A percentile compares a stretch with the other conserved stretches of the same genome.
Conservation (phyloP, 495 filamentous ascomycete species). For the Aspergillus heteromorphus region DNA sequence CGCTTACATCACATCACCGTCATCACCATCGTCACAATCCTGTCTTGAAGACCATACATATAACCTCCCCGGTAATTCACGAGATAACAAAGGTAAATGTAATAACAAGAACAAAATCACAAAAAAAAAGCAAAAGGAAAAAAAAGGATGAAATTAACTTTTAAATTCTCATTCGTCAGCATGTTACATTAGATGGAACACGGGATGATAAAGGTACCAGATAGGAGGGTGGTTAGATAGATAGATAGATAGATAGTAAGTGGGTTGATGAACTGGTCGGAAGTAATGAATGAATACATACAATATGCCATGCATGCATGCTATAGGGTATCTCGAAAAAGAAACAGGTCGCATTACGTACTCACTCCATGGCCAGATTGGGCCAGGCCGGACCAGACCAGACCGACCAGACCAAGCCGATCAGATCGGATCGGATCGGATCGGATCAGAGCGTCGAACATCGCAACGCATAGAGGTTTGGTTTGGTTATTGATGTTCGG, state of each 20-base stretch:
- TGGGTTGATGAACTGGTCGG: neutral
- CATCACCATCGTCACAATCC: too few relatives aligned
- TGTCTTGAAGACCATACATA: too few relatives aligned
- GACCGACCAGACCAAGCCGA: too few relatives aligned
- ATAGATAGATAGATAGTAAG: too few relatives aligned
- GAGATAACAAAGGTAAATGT: too few relatives aligned
- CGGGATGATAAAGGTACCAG: neutral
- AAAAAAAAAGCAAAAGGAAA: neutral
- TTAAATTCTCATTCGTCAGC: neutral
- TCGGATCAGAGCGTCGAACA: neutral
- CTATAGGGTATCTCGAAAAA: neutral
- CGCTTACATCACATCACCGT: too few relatives aligned
- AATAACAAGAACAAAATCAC: too few relatives aligned
- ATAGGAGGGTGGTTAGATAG: too few relatives aligned
- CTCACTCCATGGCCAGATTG: neutral
- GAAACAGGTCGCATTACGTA: neutral
- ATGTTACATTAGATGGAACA: neutral
- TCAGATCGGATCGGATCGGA: too few relatives aligned
- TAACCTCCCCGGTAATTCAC: too few relatives aligned
- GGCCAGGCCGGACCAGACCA: too few relatives aligned
- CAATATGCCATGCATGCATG: neutral
- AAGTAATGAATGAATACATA: neutral
- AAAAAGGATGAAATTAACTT: neutral
- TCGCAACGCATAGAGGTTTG: neutral
- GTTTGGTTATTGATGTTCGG: neutral